A percentile compares a stretch with the other conserved stretches of the same genome.
These are phyloP conservation scores for Juncus effusus DNA, from an alignment of 176 grass and related monocot species.

Conservation along the genomic window DNA sequence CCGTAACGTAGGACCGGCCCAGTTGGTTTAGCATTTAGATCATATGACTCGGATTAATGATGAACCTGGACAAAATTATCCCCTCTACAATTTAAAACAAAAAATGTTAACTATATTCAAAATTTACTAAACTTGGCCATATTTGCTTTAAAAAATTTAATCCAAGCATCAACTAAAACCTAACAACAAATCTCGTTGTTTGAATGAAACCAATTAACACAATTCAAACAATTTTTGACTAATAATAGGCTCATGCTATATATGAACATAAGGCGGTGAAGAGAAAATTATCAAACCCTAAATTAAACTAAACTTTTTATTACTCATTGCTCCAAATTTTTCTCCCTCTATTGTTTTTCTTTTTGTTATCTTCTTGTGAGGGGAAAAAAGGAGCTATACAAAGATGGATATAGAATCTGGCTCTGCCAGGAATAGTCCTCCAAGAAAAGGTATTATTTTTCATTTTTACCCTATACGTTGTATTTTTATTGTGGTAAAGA, in stretches of 20 bases:
- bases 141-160: too few relatives aligned
- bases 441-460: background rate
- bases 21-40: too few relatives aligned
- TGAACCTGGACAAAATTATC: too few relatives aligned
- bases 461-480: background rate
- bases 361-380: slow-evolving; percentile 4
- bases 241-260: slow-evolving; percentile 20
- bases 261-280: slow-evolving; percentile 2
- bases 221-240: background rate
- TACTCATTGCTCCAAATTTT: background rate
- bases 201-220: too few relatives aligned
- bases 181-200: too few relatives aligned
- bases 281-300: background rate
- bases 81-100: too few relatives aligned
- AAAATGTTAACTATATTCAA: too few relatives aligned
- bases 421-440: background rate
- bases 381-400: slow-evolving; percentile 6
- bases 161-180: too few relatives aligned
- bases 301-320: background rate
- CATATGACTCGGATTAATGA: too few relatives aligned
- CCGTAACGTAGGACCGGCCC: too few relatives aligned
- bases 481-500: background rate
- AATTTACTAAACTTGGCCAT: too few relatives aligned
- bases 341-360: background rate
- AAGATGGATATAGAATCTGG: slow-evolving; percentile 24